A percentile compares a stretch with the other conserved stretches of the same genome.
Evolutionary conservation across 2,329 filamentous ascomycete species (phyloP).

Genomic region (Hypoxylon sp.): DNA sequence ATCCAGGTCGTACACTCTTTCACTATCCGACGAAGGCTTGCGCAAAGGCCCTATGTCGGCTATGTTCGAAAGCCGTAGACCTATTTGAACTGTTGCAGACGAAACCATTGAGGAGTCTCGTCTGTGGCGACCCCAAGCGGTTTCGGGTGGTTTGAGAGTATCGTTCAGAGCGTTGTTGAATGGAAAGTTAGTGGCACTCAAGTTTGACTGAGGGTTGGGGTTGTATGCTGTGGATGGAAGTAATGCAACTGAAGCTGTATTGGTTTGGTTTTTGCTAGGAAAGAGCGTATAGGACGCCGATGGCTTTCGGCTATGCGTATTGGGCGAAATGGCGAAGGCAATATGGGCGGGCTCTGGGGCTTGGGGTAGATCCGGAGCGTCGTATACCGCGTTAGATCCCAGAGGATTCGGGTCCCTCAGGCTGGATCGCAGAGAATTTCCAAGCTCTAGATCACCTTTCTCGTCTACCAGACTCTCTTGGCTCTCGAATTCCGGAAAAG

Average conservation of each 20-base stretch:
- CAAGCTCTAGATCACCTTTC: conserved; percentile 51
- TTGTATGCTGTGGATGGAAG: conserved; percentile 63
- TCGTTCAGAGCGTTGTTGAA: conserved; percentile 43
- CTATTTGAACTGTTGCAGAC: conserved; percentile 77
- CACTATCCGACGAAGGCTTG: conserved; percentile 49
- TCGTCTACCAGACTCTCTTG: conserved; percentile 52
- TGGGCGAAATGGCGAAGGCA: conserved; percentile 40
- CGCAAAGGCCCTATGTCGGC: conserved; percentile 60
- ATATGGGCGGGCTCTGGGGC: conserved; percentile 51
- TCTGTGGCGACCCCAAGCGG: conserved; percentile 57
- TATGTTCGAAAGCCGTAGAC: conserved; percentile 73
- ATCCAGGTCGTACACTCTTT: conserved; percentile 56
- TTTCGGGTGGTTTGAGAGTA: conserved; percentile 58
- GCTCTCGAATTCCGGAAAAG: conserved; percentile 51
- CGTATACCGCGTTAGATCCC: conserved; percentile 51
- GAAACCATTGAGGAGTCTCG: conserved; percentile 73
- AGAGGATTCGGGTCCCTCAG: conserved; percentile 51
- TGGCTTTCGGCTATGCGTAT: conserved; percentile 51
- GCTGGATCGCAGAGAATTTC: conserved; percentile 38
- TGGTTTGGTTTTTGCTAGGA: conserved; percentile 49
- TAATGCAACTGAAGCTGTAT: conserved; percentile 53
- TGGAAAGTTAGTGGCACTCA: conserved; percentile 12
- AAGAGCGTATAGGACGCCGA: conserved; percentile 56
- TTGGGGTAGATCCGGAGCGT: conserved; percentile 40
- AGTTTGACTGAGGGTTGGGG: conserved; percentile 40